Conservation (phyloP, 2,329 filamentous ascomycete species). For the Graphiopsis chlorocephala region DNA sequence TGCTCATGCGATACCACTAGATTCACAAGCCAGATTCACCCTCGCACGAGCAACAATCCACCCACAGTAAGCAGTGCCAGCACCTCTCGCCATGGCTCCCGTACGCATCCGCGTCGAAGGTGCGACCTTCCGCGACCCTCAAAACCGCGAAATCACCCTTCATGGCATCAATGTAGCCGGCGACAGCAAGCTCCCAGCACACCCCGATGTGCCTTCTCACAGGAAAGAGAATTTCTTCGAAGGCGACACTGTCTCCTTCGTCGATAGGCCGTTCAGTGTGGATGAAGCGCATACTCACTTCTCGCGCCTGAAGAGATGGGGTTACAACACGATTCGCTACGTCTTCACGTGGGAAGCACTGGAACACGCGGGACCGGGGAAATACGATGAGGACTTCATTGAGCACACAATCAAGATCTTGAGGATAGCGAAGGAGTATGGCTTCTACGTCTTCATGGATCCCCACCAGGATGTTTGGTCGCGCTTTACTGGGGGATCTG, state of each 20-base stretch:
- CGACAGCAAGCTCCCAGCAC: conserved; percentile 84
- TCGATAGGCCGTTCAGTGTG: conserved; percentile 76
- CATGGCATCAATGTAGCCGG: conserved; percentile 92
- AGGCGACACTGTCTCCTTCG: conserved; percentile 86
- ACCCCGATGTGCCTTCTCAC: conserved; percentile 79
- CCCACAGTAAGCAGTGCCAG: background rate
- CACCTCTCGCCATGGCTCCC: conserved; percentile 59
- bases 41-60: background rate
- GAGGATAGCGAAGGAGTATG: conserved; percentile 80
- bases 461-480: conserved; percentile 99
- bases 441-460: conserved; percentile 97
- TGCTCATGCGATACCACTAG: background rate
- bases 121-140: conserved; percentile 73
- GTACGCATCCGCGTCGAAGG: conserved; percentile 82
- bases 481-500: conserved; percentile 87
- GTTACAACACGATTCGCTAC: conserved; percentile 95
- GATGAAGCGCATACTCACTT: conserved; percentile 86
- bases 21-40: background rate
- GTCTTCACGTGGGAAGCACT: conserved; percentile 99
- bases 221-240: conserved; percentile 79
- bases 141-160: conserved; percentile 81
- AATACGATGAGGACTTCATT: conserved; percentile 92
- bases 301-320: conserved; percentile 77
- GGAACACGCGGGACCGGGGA: conserved; percentile 83
- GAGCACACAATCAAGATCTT: conserved; percentile 84